A percentile compares a stretch with the other conserved stretches of the same genome.
These are phyloP conservation scores for Lactarius deliciosus DNA, from an alignment of 768 basidiomycete genomes.

Conservation along the genomic window DNA sequence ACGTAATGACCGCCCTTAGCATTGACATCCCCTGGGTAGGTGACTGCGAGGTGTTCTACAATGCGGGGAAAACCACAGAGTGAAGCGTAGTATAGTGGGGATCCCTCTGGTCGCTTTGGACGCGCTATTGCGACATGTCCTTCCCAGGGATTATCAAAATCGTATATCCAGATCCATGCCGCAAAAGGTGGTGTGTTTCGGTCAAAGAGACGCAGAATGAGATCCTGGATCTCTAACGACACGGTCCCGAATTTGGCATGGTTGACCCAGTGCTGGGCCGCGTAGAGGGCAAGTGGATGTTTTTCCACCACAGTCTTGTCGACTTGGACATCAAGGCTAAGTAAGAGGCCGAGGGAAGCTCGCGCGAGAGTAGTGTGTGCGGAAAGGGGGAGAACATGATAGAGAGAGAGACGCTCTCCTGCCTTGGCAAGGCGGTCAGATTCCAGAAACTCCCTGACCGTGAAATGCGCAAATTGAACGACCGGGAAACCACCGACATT, in stretches of 20 bases:
- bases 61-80: conserved; percentile 2
- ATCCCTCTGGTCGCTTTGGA: not conserved
- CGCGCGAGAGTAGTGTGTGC: conserved; percentile 11
- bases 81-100: conserved; percentile 9
- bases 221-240: not conserved
- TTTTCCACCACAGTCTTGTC: not conserved
- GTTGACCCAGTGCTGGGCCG: conserved; percentile 11
- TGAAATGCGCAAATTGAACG: conserved; percentile 13
- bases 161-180: conserved; percentile 15
- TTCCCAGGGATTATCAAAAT: conserved; percentile 5
- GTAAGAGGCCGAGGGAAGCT: conserved; percentile 5
- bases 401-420: not conserved
- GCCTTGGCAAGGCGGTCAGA: conserved; percentile 4
- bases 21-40: not conserved
- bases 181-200: not conserved
- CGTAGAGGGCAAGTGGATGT: conserved; percentile 9
- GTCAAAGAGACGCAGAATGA: conserved; percentile 7
- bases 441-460: conserved; percentile 17
- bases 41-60: not conserved
- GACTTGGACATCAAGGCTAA: not conserved
- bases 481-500: not conserved
- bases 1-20: not conserved
- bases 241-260: not conserved
- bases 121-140: not conserved
- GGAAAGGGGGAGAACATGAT: not conserved